Conservation (phyloP, 768 basidiomycete species). For the Kwoniella bestiolae region DNA sequence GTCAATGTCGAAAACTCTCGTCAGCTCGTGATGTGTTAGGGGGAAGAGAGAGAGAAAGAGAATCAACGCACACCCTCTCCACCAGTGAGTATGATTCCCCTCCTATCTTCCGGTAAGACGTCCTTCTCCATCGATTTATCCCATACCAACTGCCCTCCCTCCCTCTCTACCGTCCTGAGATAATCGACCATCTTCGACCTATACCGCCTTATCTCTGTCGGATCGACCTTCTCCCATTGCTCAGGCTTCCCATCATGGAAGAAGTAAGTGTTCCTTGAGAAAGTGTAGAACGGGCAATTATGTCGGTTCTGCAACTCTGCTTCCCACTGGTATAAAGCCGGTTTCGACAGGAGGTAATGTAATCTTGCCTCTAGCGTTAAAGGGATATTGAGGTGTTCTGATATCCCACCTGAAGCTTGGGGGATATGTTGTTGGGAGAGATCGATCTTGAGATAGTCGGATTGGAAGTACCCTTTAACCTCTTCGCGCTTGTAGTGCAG, state of each 20-base stretch:
- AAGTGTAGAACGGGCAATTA: constrained; percentile 50
- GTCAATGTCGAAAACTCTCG: neutral
- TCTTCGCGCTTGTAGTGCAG: constrained; percentile 16
- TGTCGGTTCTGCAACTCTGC: constrained; percentile 44
- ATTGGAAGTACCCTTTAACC: constrained; percentile 15
- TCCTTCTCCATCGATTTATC: constrained; percentile 33
- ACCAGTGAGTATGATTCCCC: constrained; percentile 51
- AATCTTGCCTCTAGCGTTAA: constrained; percentile 42
- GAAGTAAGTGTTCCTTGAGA: constrained; percentile 49
- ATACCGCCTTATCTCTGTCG: constrained; percentile 46
- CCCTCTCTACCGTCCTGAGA: constrained; percentile 41
- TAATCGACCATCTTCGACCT: constrained; percentile 47
- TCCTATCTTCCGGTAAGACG: constrained; percentile 25
- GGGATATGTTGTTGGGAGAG: constrained; percentile 26
- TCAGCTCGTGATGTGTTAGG: constrained; percentile 14
- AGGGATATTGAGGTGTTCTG: constrained; percentile 32
- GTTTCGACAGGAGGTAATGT: constrained; percentile 38
- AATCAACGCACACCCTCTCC: constrained; percentile 52
- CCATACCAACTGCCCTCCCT: constrained; percentile 48
- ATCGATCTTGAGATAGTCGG: constrained; percentile 13
- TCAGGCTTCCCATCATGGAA: constrained; percentile 51
- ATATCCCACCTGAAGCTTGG: constrained; percentile 29
- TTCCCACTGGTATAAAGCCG: constrained; percentile 48
- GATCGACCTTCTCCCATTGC: constrained; percentile 42
- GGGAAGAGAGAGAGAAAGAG: no score